A percentile compares a stretch with the other conserved stretches of the same genome.
These are phyloP conservation scores for Aspergillus piperis DNA, from an alignment of 2,329 filamentous ascomycete species.

Conservation along the genomic window DNA sequence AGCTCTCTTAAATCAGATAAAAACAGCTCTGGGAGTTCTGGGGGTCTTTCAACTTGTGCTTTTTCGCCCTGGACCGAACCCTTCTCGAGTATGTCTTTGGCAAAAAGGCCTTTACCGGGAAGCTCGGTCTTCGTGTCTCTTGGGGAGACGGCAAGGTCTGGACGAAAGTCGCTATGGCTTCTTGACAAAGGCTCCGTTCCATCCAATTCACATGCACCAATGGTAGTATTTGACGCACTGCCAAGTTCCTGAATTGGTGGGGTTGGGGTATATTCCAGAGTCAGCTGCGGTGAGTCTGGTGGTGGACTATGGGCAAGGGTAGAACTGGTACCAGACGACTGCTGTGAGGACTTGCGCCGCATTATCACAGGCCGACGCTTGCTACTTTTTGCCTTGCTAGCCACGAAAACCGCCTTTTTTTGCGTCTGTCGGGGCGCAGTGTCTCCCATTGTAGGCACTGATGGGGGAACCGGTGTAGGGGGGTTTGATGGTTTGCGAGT, in stretches of 20 bases:
- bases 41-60: not conserved
- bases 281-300: conserved; percentile 6
- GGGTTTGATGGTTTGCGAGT: conserved; percentile 30
- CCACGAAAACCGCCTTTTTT: conserved; percentile 33
- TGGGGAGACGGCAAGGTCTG: not conserved
- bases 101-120: not conserved
- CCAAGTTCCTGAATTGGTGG: not conserved
- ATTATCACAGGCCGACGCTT: conserved; percentile 35
- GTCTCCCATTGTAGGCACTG: conserved; percentile 11
- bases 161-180: not conserved
- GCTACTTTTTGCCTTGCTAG: conserved; percentile 28
- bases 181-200: too few relatives aligned
- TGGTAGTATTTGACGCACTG: not conserved
- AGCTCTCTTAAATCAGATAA: conserved; percentile 15
- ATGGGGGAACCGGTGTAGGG: conserved; percentile 22
- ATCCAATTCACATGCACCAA: not conserved
- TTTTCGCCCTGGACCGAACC: not conserved
- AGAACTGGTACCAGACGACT: conserved; percentile 22
- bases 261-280: not conserved
- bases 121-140: not conserved
- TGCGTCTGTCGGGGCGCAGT: conserved; percentile 17
- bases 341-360: conserved; percentile 41
- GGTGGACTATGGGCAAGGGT: conserved; percentile 18
- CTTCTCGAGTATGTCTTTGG: not conserved
- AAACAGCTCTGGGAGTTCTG: conserved; percentile 15